Evolutionary conservation across 2,329 filamentous ascomycete genomes (phyloP).

Genomic region (Keithomyces neogunnii): DNA sequence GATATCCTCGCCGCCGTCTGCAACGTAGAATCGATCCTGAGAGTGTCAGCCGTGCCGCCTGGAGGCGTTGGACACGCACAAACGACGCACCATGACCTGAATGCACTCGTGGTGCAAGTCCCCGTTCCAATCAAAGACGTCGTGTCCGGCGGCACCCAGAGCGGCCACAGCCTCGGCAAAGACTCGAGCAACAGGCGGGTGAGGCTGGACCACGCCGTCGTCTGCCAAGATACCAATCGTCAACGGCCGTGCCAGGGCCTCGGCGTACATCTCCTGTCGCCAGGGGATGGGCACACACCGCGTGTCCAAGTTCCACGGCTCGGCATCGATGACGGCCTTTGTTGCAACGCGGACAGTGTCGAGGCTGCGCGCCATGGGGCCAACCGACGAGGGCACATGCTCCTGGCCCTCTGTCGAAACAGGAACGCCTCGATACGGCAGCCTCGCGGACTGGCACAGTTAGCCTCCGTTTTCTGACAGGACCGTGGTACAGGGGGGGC

Average conservation of each 20-base stretch:
- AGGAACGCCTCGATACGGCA: conserved; percentile 49
- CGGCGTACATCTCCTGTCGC: conserved; percentile 34
- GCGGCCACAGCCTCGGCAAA: conserved; percentile 36
- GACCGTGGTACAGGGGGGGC: conserved; percentile 1
- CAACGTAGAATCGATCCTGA: conserved; percentile 51
- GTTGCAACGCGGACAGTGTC: conserved; percentile 39
- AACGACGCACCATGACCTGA: conserved; percentile 36
- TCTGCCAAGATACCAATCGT: conserved; percentile 45
- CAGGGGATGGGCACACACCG: conserved; percentile 45
- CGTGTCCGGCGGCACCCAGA: not conserved
- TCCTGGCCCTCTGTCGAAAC: conserved; percentile 57
- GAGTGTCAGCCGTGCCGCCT: no score
- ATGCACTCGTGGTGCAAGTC: conserved; percentile 46
- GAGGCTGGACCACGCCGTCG: conserved; percentile 40
- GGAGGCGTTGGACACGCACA: no score
- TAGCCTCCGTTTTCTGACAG: no score
- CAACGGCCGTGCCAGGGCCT: conserved; percentile 24
- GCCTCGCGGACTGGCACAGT: conserved; percentile 38
- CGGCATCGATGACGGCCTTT: conserved; percentile 32
- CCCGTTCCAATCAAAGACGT: conserved; percentile 16
- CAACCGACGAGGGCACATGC: conserved; percentile 54
- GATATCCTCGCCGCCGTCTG: conserved; percentile 56
- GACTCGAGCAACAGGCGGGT: conserved; percentile 46
- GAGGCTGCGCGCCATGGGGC: conserved; percentile 42
- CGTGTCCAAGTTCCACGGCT: conserved; percentile 47